phyloP scores from a whole-genome alignment of 2,329 filamentous ascomycete genomes.

The Aspergillus sp. region DNA sequence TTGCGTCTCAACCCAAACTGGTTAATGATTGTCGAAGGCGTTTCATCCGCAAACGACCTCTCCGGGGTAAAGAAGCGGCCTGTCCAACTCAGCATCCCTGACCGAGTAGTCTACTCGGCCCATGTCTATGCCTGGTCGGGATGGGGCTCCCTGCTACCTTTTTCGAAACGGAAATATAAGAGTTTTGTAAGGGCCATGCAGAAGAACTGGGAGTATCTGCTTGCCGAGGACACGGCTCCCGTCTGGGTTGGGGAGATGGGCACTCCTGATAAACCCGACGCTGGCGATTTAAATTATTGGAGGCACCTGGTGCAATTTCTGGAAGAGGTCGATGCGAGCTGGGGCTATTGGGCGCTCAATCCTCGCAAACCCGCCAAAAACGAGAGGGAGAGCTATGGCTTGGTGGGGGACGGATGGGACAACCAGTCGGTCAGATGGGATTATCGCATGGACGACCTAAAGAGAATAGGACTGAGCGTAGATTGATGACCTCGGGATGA shows the following conservation, averaged over 20 bases:
- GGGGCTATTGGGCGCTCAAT: constrained; percentile 68
- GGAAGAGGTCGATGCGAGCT: constrained; percentile 56
- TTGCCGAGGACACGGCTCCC: constrained; percentile 52
- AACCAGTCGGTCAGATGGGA: constrained; percentile 54
- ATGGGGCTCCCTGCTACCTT: constrained; percentile 60
- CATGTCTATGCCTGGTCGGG: constrained; percentile 69
- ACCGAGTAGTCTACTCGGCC: constrained; percentile 61
- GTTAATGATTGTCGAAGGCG: constrained; percentile 65
- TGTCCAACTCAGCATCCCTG: constrained; percentile 51
- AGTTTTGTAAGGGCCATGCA: constrained; percentile 62
- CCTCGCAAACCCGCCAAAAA: constrained; percentile 58
- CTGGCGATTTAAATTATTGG: constrained; percentile 63
- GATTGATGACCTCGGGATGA: too few relatives aligned
- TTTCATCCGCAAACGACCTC: constrained; percentile 63
- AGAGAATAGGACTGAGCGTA: constrained; percentile 2
- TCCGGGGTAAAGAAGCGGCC: constrained; percentile 52
- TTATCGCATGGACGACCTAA: constrained; percentile 59
- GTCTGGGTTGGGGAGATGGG: constrained; percentile 69
- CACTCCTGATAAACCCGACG: constrained; percentile 48
- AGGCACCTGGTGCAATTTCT: constrained; percentile 57
- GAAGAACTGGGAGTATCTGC: constrained; percentile 62
- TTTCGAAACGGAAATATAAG: constrained; percentile 55
- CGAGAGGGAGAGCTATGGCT: constrained; percentile 55
- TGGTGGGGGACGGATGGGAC: constrained; percentile 61
- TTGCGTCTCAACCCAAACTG: constrained; percentile 57